Evolutionary conservation across 163 green algal genomes (phyloP).

Genomic region (Chlorella variabilis): DNA sequence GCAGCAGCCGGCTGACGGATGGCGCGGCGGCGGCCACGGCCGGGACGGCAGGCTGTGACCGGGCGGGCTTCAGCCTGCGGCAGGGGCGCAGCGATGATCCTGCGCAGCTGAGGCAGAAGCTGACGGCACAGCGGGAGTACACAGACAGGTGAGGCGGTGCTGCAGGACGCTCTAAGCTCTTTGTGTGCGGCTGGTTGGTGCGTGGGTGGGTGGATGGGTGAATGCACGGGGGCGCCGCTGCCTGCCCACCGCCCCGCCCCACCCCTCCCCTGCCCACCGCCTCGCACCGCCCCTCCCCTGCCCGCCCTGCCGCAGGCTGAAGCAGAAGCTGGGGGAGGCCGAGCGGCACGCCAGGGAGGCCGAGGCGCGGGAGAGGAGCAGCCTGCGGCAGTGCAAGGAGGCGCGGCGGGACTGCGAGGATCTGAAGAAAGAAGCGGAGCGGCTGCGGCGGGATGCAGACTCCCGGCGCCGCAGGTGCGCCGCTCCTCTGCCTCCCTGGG

Average conservation of each 20-base stretch:
- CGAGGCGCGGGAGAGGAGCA: not conserved
- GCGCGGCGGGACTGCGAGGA: not conserved
- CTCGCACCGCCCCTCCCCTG: too few relatives aligned
- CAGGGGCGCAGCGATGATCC: slow-evolving; percentile 1
- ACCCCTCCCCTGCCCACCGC: too few relatives aligned
- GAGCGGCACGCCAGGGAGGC: not conserved
- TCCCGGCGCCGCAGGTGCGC: not conserved
- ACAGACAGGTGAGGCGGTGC: not conserved
- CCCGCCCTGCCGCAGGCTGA: too few relatives aligned
- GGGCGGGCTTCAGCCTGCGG: not conserved
- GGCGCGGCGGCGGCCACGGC: not conserved
- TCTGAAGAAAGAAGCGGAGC: not conserved
- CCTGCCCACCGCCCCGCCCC: too few relatives aligned
- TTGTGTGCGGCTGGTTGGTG: not conserved
- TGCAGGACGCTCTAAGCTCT: not conserved
- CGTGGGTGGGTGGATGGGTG: not conserved
- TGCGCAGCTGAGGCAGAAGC: slow-evolving; percentile 9
- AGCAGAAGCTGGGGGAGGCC: not conserved
- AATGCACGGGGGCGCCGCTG: too few relatives aligned
- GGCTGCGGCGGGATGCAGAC: not conserved
- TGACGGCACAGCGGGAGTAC: not conserved
- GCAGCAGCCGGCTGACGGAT: not conserved
- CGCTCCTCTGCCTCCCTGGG: too few relatives aligned
- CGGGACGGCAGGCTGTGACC: not conserved
- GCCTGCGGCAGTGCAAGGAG: not conserved